Evolutionary conservation across 805 yeast species (phyloP).

Genomic region (Pichia cabralensis): DNA sequence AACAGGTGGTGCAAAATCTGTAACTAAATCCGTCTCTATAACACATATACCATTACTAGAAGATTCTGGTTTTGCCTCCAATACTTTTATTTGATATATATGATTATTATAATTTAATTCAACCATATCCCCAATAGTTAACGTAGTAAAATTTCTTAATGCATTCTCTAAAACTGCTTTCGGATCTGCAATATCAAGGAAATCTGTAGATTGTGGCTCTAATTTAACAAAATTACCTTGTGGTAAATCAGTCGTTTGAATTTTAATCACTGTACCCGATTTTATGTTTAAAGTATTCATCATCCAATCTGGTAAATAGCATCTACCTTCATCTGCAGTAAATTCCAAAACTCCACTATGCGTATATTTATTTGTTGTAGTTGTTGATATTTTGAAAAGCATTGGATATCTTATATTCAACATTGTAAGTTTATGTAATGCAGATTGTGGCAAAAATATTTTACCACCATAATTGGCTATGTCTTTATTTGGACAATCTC

Average conservation of each 20-base stretch:
- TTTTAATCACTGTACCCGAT: slow-evolving; percentile 74
- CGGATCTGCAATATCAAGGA: slow-evolving; percentile 88
- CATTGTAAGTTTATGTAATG: slow-evolving; percentile 80
- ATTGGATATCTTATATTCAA: slow-evolving; percentile 91
- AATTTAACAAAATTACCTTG: slow-evolving; percentile 83
- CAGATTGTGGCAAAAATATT: slow-evolving; percentile 88
- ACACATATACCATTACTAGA: slow-evolving; percentile 70
- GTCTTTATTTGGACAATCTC: slow-evolving; percentile 58
- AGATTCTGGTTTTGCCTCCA: slow-evolving; percentile 79
- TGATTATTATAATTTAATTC: slow-evolving; percentile 78
- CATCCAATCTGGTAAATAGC: slow-evolving; percentile 95
- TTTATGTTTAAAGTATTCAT: slow-evolving; percentile 60
- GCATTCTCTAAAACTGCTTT: slow-evolving; percentile 94
- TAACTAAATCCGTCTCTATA: slow-evolving; percentile 91
- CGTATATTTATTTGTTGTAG: slow-evolving; percentile 44
- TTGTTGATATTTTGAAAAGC: slow-evolving; percentile 76
- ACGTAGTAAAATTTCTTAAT: slow-evolving; percentile 77
- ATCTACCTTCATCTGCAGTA: slow-evolving; percentile 95
- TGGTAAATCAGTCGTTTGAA: slow-evolving; percentile 70
- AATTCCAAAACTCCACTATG: slow-evolving; percentile 95
- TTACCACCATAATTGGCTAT: slow-evolving; percentile 92
- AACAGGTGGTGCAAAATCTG: slow-evolving; percentile 98
- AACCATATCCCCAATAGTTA: slow-evolving; percentile 75
- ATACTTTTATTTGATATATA: slow-evolving; percentile 66
- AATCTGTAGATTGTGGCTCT: slow-evolving; percentile 92